Evolutionary conservation across 148 eudicot species (phyloP).

Genomic region (Rhododendron vialii): DNA sequence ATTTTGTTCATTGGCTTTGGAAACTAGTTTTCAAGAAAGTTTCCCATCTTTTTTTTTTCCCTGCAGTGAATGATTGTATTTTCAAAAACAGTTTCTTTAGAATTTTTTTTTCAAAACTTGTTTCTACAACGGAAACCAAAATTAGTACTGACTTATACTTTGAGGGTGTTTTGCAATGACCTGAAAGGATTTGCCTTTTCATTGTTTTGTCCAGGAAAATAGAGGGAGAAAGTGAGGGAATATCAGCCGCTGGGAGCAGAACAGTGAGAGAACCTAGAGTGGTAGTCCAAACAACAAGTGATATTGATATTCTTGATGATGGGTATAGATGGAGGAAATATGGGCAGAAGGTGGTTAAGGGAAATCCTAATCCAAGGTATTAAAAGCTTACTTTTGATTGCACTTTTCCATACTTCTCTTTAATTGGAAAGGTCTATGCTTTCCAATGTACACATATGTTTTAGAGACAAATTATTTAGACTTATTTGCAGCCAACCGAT

Average conservation of each 20-base stretch:
- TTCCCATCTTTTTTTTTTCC: too few relatives aligned
- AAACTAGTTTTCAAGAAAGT: too few relatives aligned
- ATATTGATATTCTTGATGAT: constrained; percentile 82
- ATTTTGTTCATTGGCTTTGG: too few relatives aligned
- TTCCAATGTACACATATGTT: not conserved
- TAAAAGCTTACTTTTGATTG: not conserved
- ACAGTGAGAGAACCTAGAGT: constrained; percentile 81
- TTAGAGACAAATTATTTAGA: not conserved
- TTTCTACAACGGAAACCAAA: not conserved
- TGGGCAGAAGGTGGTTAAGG: constrained; percentile 81
- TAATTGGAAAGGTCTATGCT: not conserved
- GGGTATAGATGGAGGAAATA: constrained; percentile 87
- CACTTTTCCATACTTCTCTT: not conserved
- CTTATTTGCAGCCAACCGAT: not conserved
- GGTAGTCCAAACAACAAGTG: constrained; percentile 83
- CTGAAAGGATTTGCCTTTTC: not conserved
- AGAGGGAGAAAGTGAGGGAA: constrained; percentile 54
- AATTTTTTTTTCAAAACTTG: too few relatives aligned
- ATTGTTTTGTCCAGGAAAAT: constrained; percentile 32
- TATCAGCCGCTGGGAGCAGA: constrained; percentile 61
- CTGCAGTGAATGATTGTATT: too few relatives aligned
- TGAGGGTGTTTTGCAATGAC: not conserved
- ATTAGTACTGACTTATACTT: not conserved
- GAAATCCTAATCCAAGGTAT: constrained; percentile 82
- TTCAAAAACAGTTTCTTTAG: too few relatives aligned